These are phyloP conservation scores for Sugiyamaella americana DNA, from an alignment of 805 yeast species.

Conservation along the genomic window DNA sequence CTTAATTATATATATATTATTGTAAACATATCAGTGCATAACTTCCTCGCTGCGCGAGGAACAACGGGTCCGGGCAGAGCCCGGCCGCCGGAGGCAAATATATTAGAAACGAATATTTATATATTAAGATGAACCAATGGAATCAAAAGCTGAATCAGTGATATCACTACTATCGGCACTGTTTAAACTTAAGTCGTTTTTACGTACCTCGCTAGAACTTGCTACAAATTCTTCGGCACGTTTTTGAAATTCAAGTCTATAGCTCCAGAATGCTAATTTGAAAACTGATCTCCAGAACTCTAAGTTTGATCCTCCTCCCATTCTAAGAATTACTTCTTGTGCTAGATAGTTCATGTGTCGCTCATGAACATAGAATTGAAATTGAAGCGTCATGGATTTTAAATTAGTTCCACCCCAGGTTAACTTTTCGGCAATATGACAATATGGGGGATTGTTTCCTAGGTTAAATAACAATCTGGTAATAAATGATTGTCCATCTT, in stretches of 20 bases:
- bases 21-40: too few species aligned
- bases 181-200: too few species aligned
- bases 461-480: not conserved
- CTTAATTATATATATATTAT: not conserved
- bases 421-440: not conserved
- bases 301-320: not conserved
- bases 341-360: not conserved
- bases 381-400: not conserved
- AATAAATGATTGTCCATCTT: not conserved
- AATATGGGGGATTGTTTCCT: not conserved
- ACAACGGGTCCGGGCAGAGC: too few species aligned
- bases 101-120: too few species aligned
- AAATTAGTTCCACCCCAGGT: not conserved
- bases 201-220: too few species aligned
- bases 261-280: not conserved
- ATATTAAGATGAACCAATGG: too few species aligned
- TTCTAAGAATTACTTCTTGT: not conserved
- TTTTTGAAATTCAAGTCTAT: not conserved
- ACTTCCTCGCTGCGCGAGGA: too few species aligned
- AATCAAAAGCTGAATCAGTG: too few species aligned
- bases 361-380: not conserved
- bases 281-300: not conserved
- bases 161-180: too few species aligned
- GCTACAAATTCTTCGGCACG: not conserved
- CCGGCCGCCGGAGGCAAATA: too few species aligned